Evolutionary conservation across 176 grass and related monocot genomes (phyloP), one percentile per base, ranked within the genome.

Genomic region (Calamus simplicifolius): DNA sequence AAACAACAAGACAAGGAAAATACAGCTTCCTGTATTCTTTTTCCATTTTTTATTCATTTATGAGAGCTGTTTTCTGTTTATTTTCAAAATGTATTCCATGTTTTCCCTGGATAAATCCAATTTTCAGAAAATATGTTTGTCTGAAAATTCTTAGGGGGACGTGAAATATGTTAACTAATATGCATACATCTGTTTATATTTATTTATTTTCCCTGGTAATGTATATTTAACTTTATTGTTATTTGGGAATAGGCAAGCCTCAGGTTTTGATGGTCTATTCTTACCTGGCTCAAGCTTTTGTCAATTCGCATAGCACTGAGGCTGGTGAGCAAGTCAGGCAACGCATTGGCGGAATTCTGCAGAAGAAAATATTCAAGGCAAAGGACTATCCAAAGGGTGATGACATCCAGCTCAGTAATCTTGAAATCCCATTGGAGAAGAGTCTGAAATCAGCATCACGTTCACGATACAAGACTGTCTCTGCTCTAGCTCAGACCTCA

Each of bases 331-430:
- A 91, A 59, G 84, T 98, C 48, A 91, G 75, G 67, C 81, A 85
- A 70, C 93, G 87, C 0, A 85, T 98, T 73, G 31, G 72, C 51
- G 87, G 81, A 52, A 92, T 98, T 68, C 70, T 98, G 79, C 84
- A 98, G 61, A 92, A 80, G 70, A 91, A 76, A 69, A 80, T 98
- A 70, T 92, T 98, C 67, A 98, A 80, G 80, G 83, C 52, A 8
- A 92, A 82, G 55, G 87, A 88, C 26, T 88, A 85, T 59, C 93
- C 93, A 19, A 85, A 78, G 72, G 70, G 75, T 49, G 59, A 73
- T 56, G 76, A 13, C 0, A 48, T 88, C 30, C 72, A 92, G 48
- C 63, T 88, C 35, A 30, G 48, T 28, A 80, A 30, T 38, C 79
- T 88, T 52, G 82, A 82, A 88, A 80, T 10, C 15, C 69, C 88